These are phyloP conservation scores for Aaosphaeria pasadenensis DNA, from an alignment of 2,329 filamentous ascomycete genomes.

Conservation along the genomic window DNA sequence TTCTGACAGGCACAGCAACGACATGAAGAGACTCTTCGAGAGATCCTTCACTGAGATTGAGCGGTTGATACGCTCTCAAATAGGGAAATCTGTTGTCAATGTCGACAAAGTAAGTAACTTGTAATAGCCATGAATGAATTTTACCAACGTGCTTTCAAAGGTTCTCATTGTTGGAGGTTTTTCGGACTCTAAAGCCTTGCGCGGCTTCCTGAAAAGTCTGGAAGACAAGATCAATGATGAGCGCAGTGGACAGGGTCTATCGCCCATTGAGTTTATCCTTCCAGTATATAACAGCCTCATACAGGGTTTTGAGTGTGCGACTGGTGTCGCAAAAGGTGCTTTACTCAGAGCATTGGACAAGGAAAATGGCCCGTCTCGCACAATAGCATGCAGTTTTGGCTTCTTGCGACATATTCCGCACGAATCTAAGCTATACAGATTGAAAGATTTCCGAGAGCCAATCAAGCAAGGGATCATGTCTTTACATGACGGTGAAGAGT, in stretches of 20 bases:
- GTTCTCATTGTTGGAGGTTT: neutral
- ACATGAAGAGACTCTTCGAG: neutral
- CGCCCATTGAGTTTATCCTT: neutral
- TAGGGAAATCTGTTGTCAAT: neutral
- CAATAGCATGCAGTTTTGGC: neutral
- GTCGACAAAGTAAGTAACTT: too few species aligned
- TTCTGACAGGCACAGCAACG: neutral
- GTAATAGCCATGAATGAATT: neutral
- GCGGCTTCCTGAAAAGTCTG: neutral
- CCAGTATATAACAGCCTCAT: neutral
- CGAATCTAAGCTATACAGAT: neutral
- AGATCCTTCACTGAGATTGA: neutral
- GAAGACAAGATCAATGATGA: neutral
- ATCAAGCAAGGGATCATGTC: neutral
- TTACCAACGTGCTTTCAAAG: neutral
- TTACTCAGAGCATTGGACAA: constrained; percentile 12
- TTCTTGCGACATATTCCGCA: neutral
- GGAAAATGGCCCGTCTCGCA: constrained; percentile 6
- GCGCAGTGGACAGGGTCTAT: neutral
- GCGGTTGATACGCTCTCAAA: neutral
- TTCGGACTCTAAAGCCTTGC: neutral
- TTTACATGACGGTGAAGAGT: neutral
- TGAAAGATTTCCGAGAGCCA: neutral
- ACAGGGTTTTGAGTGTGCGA: constrained; percentile 1
- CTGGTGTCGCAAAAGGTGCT: constrained; percentile 14